Conservation (phyloP, 352 stramenopile genomes). For the Pythium utonaiense region DNA sequence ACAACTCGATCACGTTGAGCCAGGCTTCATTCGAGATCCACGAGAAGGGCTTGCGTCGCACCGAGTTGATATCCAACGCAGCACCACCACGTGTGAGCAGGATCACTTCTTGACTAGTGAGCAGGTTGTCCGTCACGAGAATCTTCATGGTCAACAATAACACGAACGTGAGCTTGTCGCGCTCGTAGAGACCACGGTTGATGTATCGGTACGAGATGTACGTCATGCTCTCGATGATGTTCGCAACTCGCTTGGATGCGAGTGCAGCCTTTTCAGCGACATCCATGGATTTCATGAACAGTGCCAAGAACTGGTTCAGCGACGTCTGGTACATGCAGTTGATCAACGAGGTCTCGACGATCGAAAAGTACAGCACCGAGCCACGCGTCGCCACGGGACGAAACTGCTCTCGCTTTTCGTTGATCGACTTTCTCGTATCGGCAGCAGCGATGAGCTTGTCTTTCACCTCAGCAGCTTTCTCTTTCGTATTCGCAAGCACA, state of each 20-base stretch:
- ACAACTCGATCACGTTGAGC: slow-evolving; percentile 97
- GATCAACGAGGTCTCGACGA: slow-evolving; percentile 97
- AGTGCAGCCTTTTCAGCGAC: slow-evolving; percentile 95
- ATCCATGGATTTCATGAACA: slow-evolving; percentile 99
- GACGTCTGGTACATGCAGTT: slow-evolving; percentile 99
- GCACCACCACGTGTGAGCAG: slow-evolving; percentile 95
- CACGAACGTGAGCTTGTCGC: slow-evolving; percentile 98
- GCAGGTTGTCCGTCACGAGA: slow-evolving; percentile 90
- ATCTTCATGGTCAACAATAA: slow-evolving; percentile 98
- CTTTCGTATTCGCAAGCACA: slow-evolving; percentile 97
- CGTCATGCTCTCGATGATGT: slow-evolving; percentile 99
- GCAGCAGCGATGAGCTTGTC: slow-evolving; percentile 96
- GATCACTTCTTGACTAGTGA: slow-evolving; percentile 94
- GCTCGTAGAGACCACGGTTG: slow-evolving; percentile 97
- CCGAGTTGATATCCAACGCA: slow-evolving; percentile 96
- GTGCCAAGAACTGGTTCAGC: slow-evolving; percentile 95
- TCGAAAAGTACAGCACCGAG: slow-evolving; percentile 98
- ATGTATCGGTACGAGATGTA: slow-evolving; percentile 99
- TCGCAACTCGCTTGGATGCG: slow-evolving; percentile 96
- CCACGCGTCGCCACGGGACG: slow-evolving; percentile 95
- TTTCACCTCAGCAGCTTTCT: slow-evolving; percentile 97
- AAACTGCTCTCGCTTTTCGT: slow-evolving; percentile 98
- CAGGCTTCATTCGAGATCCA: slow-evolving; percentile 98
- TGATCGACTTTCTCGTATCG: slow-evolving; percentile 96
- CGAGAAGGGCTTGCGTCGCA: slow-evolving; percentile 94